A percentile compares a stretch with the other conserved stretches of the same genome.
These are phyloP conservation scores for Quercus lobata DNA, from an alignment of 331 rosid species.

Conservation along the genomic window DNA sequence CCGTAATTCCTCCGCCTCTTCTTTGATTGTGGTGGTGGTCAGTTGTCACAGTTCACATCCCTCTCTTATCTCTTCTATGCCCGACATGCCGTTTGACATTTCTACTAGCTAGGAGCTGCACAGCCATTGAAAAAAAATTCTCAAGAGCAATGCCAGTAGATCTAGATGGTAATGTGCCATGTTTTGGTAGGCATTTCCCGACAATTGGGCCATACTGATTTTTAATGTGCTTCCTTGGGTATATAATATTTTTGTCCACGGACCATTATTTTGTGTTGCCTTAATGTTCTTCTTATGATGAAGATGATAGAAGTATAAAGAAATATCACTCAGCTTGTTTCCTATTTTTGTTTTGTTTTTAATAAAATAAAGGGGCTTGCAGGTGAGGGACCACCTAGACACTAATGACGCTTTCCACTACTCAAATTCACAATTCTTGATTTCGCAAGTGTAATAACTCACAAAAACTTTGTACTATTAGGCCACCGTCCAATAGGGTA, in stretches of 20 bases:
- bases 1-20: neutral
- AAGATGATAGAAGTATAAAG: no score
- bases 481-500: no score
- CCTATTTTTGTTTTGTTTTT: no score
- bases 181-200: neutral
- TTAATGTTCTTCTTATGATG: neutral
- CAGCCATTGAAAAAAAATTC: neutral
- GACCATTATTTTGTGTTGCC: neutral
- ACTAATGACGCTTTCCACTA: no score
- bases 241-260: neutral
- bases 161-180: conserved; percentile 20
- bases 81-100: conserved; percentile 15
- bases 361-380: no score
- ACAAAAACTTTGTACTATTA: no score
- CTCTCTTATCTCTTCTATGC: conserved; percentile 3
- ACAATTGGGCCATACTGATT: neutral
- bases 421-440: no score
- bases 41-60: conserved; percentile 4
- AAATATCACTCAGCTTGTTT: no score
- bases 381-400: no score
- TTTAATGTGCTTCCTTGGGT: neutral
- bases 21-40: conserved; percentile 19
- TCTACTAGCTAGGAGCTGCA: neutral
- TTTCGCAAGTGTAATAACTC: no score
- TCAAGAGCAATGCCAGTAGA: neutral